Evolutionary conservation across 805 yeast genomes (phyloP), one percentile per base, ranked within the genome.

Genomic region (Ogataea haglerorum): DNA sequence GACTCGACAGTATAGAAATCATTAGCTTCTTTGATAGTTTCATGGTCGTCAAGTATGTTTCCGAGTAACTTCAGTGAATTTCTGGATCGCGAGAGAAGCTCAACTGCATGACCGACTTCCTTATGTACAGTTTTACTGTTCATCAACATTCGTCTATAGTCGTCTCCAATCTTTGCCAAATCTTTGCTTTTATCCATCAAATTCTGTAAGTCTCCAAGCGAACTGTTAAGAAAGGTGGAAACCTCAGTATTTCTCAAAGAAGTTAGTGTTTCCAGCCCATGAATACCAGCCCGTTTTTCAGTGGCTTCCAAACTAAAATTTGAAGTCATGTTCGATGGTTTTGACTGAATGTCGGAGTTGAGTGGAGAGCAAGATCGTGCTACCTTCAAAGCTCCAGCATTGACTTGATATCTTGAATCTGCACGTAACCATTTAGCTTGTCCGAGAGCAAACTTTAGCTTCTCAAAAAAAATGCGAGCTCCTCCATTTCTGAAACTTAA

Each of bases 131-230:
- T 41, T 14, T 34, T 45, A 10, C 42, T 36, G 6, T 41, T 46
- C 30, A 51, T 36, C 21, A 63, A 47, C 2, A 56, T 45, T 23
- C 44, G 48, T 34, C 60, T 65, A 41, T 73, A 71, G n/a, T 70
- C 60, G n/a, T 58, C 57, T 12, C 76, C 82, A 21, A 89, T 60
- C 26, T 68, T 63, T 16, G 82, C 75, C 36, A 90, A 72, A 44
- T 88, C 90, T 48, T 76, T 76, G 2, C 90, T 95, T 50, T 85
- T 76, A n/a, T 77, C 71, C 81, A 86, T 82, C 38, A 89, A 66
- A 31, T 81, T 80, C 46, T 84, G 82, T 33, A 90, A 64, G 59
- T 88, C 96, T 30, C 79, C 82, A 28, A 90, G 63, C 0, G 96
- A 88, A 30, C 73, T 73, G 25, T 75, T 75, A 42, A 90, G 64